Conservation (phyloP, 2,329 filamentous ascomycete genomes). For the Didymella keratinophila region DNA sequence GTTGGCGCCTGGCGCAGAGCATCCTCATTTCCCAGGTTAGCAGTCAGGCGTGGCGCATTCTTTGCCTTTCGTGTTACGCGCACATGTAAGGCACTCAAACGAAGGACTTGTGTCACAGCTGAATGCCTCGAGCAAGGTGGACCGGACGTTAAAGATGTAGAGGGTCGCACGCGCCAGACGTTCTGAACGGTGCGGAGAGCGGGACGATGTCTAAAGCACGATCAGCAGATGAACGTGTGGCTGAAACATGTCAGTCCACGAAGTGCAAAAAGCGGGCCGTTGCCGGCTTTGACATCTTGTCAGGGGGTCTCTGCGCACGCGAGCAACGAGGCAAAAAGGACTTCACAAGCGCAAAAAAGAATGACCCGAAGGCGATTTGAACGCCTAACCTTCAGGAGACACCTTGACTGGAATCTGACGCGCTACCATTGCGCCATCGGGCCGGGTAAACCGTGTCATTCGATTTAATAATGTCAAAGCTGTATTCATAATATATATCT, state of each 20-base stretch:
- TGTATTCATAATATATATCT: not conserved
- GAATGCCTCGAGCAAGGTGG: not conserved
- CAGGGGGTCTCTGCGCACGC: not conserved
- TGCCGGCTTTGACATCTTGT: not conserved
- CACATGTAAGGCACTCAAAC: not conserved
- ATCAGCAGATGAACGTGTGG: constrained; percentile 3
- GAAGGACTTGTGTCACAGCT: not conserved
- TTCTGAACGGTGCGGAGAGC: constrained; percentile 4
- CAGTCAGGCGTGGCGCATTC: constrained; percentile 3
- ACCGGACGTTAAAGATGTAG: not conserved
- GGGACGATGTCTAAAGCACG: constrained; percentile 2
- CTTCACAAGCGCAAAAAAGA: constrained; percentile 9
- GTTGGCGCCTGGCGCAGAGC: constrained; percentile 21
- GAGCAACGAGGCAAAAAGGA: not conserved
- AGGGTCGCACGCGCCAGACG: constrained; percentile 3
- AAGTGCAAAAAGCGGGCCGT: constrained; percentile 12
- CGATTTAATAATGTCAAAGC: constrained; percentile 3
- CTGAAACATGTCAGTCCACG: constrained; percentile 17
- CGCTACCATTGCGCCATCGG: constrained; percentile 28
- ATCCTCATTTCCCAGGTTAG: constrained; percentile 21
- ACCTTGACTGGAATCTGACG: constrained; percentile 27
- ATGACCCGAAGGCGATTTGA: constrained; percentile 26
- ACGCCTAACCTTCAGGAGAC: constrained; percentile 27
- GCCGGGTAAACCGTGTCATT: constrained; percentile 25
- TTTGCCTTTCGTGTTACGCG: not conserved